phyloP scores from a whole-genome alignment of 495 filamentous ascomycete species.

The Parachaetomium inaequale region DNA sequence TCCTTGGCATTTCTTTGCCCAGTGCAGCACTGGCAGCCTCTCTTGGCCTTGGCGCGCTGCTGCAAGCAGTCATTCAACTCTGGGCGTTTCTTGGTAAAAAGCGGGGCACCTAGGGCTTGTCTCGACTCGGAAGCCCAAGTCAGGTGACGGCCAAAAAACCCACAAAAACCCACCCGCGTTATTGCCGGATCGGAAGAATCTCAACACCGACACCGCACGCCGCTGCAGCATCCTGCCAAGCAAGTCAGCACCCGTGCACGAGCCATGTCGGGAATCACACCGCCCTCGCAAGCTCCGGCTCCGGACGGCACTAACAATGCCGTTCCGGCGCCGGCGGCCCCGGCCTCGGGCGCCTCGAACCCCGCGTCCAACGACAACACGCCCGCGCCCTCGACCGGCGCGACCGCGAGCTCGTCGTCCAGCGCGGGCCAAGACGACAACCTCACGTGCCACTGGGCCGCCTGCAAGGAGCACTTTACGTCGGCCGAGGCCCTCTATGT shows the following conservation, averaged over 20 bases:
- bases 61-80: slow-evolving; percentile 18
- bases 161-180: slow-evolving; percentile 13
- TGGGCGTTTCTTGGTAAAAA: slow-evolving; percentile 23
- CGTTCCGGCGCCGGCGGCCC: slow-evolving; percentile 13
- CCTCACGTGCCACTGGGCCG: slow-evolving; percentile 80
- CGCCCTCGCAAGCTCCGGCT: slow-evolving; percentile 5
- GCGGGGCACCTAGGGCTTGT: slow-evolving; percentile 22
- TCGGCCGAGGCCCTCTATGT: slow-evolving; percentile 87
- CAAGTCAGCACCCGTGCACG: neutral
- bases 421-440: slow-evolving; percentile 52
- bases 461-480: slow-evolving; percentile 75
- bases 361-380: slow-evolving; percentile 43
- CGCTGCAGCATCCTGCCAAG: neutral
- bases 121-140: neutral
- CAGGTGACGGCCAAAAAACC: neutral
- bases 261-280: slow-evolving; percentile 19
- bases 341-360: slow-evolving; percentile 24
- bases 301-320: slow-evolving; percentile 14
- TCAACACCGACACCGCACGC: neutral
- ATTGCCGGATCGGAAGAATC: neutral
- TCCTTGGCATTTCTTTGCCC: slow-evolving; percentile 7
- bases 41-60: slow-evolving; percentile 17
- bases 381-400: slow-evolving; percentile 41
- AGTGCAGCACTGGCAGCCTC: slow-evolving; percentile 12
- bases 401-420: slow-evolving; percentile 38